Conservation (phyloP, 306 rosid species). For the Calophaca sinica region DNA sequence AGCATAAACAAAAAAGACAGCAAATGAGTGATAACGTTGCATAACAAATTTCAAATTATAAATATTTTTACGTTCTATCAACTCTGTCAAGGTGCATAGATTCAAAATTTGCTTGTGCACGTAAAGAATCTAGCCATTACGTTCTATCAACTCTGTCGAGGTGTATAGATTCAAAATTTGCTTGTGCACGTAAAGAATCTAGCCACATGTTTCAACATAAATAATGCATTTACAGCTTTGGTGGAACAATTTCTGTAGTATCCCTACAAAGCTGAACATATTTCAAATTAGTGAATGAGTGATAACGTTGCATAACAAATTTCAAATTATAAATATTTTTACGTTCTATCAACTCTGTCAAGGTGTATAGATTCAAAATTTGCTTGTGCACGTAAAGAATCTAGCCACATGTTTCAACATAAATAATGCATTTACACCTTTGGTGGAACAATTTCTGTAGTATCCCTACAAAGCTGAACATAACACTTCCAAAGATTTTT, state of each 20-base stretch:
- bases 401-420: constrained; percentile 15
- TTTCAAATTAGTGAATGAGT: too few species aligned
- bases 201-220: constrained; percentile 11
- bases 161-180: constrained; percentile 6
- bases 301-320: constrained; percentile 24
- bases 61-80: background rate
- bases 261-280: constrained; percentile 16
- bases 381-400: background rate
- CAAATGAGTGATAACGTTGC: constrained; percentile 7
- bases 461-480: constrained; percentile 16
- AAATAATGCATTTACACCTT: background rate
- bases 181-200: background rate
- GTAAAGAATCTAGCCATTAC: too few species aligned
- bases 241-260: constrained; percentile 15
- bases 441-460: constrained; percentile 10
- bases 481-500: constrained; percentile 25
- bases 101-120: constrained; percentile 20
- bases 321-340: constrained; percentile 3
- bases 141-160: background rate
- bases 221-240: background rate
- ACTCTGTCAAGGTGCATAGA: background rate
- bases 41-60: constrained; percentile 29
- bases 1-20: constrained; percentile 19
- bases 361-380: background rate
- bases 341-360: background rate